phyloP scores from a whole-genome alignment of 768 basidiomycete genomes.

The Agaricus sinodeliciosus region DNA sequence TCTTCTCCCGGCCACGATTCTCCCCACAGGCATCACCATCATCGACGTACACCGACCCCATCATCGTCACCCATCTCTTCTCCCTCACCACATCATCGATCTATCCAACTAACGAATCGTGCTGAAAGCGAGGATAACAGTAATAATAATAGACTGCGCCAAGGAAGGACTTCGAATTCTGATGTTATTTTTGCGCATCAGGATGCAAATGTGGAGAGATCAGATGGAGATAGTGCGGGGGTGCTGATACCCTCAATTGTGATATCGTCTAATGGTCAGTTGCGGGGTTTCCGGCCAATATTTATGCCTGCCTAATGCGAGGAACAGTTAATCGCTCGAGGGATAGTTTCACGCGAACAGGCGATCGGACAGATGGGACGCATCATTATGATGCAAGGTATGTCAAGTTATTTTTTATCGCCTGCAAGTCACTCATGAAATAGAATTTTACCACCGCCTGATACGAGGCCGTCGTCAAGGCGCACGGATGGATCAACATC shows the following conservation, averaged over 20 bases:
- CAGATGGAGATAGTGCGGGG: slow-evolving; percentile 4
- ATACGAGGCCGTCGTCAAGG: no score
- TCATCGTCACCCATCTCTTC: not conserved
- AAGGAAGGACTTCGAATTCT: not conserved
- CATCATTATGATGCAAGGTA: no score
- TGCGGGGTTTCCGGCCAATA: not conserved
- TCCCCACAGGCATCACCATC: not conserved
- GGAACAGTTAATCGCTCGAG: no score
- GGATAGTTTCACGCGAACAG: no score
- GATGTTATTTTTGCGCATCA: slow-evolving; percentile 1
- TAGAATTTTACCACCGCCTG: no score
- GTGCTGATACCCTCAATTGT: not conserved
- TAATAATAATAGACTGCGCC: not conserved
- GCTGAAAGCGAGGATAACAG: not conserved
- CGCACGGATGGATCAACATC: no score
- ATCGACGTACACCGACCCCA: not conserved
- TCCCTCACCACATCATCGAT: not conserved
- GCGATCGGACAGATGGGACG: no score
- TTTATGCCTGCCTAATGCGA: no score
- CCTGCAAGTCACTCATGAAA: no score
- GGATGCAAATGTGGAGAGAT: not conserved
- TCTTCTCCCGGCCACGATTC: no score
- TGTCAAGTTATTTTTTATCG: no score
- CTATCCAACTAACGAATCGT: not conserved
- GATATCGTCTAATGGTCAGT: not conserved